Conservation (phyloP, 106 monocot species). For the Platanthera guangdongensis region DNA sequence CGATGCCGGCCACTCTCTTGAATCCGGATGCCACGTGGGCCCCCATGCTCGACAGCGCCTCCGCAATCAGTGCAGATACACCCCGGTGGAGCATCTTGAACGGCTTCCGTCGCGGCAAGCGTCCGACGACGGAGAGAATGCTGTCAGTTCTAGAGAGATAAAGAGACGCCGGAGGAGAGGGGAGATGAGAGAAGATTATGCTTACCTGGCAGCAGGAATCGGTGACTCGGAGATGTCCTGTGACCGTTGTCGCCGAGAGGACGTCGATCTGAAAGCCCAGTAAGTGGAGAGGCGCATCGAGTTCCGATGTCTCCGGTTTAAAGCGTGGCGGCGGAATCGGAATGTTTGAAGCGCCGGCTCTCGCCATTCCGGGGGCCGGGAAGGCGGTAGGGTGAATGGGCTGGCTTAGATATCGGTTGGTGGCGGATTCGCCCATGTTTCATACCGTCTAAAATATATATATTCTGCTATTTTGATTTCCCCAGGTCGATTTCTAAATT, state of each 20-base stretch:
- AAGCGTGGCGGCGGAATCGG: not conserved
- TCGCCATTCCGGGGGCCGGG: not conserved
- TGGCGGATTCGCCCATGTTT: no score
- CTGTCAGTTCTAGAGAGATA: not conserved
- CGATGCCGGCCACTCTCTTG: slow-evolving; percentile 68
- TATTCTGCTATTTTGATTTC: no score
- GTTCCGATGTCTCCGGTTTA: slow-evolving; percentile 15
- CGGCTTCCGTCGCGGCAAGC: slow-evolving; percentile 26
- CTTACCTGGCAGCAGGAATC: slow-evolving; percentile 56
- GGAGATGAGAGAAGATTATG: not conserved
- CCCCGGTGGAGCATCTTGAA: slow-evolving; percentile 85
- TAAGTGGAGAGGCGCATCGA: slow-evolving; percentile 53
- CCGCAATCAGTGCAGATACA: slow-evolving; percentile 77
- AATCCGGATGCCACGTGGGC: slow-evolving; percentile 71
- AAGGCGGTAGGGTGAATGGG: no score
- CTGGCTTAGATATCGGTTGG: no score
- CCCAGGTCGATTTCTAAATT: no score
- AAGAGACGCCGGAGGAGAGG: not conserved
- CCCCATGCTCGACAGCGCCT: slow-evolving; percentile 78
- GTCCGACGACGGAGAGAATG: not conserved
- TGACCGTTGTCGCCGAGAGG: slow-evolving; percentile 40
- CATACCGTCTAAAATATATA: no score
- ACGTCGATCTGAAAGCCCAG: slow-evolving; percentile 64
- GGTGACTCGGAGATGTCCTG: slow-evolving; percentile 52
- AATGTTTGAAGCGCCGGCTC: not conserved